Evolutionary conservation across 306 rosid species (phyloP).

Genomic region (Adenanthera pavonina): DNA sequence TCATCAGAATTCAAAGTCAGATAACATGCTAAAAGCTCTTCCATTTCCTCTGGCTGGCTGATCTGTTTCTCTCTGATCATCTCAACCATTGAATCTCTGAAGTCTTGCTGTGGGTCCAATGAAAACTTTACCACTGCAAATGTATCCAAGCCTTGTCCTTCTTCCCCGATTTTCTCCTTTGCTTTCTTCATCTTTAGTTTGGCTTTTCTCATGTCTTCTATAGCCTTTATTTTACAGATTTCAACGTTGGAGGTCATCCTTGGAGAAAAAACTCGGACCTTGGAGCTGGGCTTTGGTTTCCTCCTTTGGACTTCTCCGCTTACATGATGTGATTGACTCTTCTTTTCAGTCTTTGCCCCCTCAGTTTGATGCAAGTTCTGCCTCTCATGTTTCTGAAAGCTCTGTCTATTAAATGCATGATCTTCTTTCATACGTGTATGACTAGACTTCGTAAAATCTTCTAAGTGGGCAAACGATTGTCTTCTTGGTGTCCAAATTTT

Average conservation of each 20-base stretch:
- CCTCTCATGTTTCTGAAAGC: constrained; percentile 40
- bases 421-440: constrained; percentile 54
- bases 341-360: constrained; percentile 53
- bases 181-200: constrained; percentile 63
- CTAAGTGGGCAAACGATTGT: constrained; percentile 35
- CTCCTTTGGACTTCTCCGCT: constrained; percentile 71
- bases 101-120: constrained; percentile 75
- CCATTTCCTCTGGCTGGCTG: constrained; percentile 74
- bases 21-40: constrained; percentile 87
- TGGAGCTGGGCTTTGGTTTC: constrained; percentile 56
- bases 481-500: constrained; percentile 53
- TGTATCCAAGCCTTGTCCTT: constrained; percentile 57
- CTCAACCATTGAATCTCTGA: constrained; percentile 94
- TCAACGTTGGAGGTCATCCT: constrained; percentile 73
- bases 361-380: constrained; percentile 41
- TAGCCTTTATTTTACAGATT: constrained; percentile 71
- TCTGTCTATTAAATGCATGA: constrained; percentile 23
- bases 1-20: constrained; percentile 84
- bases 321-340: constrained; percentile 59
- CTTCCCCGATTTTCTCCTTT: constrained; percentile 48
- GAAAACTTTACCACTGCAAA: constrained; percentile 90
- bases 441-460: constrained; percentile 41
- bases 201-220: constrained; percentile 73
- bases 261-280: constrained; percentile 67
- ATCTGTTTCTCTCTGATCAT: constrained; percentile 84